Evolutionary conservation across 495 filamentous ascomycete species (phyloP), one percentile per base, ranked within the genome.

Genomic region (Cryomyces minteri): DNA sequence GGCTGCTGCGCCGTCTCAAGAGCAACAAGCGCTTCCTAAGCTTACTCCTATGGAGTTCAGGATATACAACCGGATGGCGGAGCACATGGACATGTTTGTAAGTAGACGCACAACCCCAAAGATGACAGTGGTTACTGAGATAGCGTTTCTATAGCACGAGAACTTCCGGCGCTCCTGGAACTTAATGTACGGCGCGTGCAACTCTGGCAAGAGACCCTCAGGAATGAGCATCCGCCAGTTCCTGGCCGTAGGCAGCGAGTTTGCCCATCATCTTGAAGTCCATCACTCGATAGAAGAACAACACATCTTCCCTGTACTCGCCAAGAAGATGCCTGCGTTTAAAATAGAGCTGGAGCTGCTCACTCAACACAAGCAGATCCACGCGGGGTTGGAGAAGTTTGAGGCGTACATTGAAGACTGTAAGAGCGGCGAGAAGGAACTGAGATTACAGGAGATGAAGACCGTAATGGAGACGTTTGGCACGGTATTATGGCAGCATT

Each of bases 201-300:
- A 57, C 11, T 58, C 60, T 47, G 61, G 63, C 43, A 70, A 70
- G 47, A 69, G 76, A 0, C 72, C 80, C 3, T 46, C 59, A 4
- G 64, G 64, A 44, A 66, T 83, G 57, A 72, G 74, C 7, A 68
- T 84, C 11, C 70, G 72, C 32, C 67, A 73, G 43, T 79, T 88
- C 57, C 60, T 88, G 50, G 57, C 62, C 55, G 67, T 67, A 25
- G 81, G 77, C 2, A 59, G 82, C 5, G 58, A 73, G 5, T 87
- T 94, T 60, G 68, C 70, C 44, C 65, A 67, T 5, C 74, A 82
- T 44, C 72, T 95, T 3, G 68, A 75, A 32, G 62, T 76, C 45
- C 87, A 95, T 67, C 87, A 95, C 63, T 62, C 57, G 33, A 88
- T 94, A 51, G 87, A 95, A 60, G 88, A 95, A 58, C 66, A 67